Base-by-base conservation (phyloP, 441 rosid species). In the Bocquillonia castaneifolia region DNA sequence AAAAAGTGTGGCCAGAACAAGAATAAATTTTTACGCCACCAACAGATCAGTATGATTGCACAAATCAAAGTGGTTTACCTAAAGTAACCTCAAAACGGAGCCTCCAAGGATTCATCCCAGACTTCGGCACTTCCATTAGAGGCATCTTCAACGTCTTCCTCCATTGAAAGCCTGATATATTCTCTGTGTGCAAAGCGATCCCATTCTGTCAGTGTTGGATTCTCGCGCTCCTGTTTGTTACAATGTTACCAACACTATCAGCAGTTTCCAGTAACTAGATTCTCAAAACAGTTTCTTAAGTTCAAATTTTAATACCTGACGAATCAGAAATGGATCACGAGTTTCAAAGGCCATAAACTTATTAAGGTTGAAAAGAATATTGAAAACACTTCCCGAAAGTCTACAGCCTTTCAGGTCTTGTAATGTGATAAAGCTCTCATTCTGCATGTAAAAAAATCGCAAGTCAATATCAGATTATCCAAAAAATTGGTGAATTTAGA, bases 151-250 rank as follows among this genome's bases (percentile, higher is more conserved):
- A 87, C 95, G 73, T 93, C 99, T 79, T 93, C 97, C 80, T 93
- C 99, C 99, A 91, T 93, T 14, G 97, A 93, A 34, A 93, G 94
- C 78, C 96, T 85, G 9, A 94, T 90, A 66, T 94, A 94, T 79
- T 94, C 99, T 81, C 97, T 83, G 79, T 91, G 99, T 0, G 99
- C 98, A 83, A 94, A 94, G 15, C 98, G 91, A 75, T 94, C 99
- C 98, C 99, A 94, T n/a, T 94, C 99, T 34, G 99, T 94, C 92
- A 94, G 77, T 44, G 96, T 86, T 17, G 99, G 98, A 76, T 88
- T 94, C 70, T 94, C 99, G 6, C 97, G 96, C 79, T 94, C 99
- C 98, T 92, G 85, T 71, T 80, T 68, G 65, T 59, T 8, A 58
- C 58, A 68, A 72, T 67, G 28, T 66, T 59, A 71, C 73, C 39